These are phyloP conservation scores for Sugiyamaella xylanicola DNA, from an alignment of 1,139 yeast genomes.

Conservation along the genomic window DNA sequence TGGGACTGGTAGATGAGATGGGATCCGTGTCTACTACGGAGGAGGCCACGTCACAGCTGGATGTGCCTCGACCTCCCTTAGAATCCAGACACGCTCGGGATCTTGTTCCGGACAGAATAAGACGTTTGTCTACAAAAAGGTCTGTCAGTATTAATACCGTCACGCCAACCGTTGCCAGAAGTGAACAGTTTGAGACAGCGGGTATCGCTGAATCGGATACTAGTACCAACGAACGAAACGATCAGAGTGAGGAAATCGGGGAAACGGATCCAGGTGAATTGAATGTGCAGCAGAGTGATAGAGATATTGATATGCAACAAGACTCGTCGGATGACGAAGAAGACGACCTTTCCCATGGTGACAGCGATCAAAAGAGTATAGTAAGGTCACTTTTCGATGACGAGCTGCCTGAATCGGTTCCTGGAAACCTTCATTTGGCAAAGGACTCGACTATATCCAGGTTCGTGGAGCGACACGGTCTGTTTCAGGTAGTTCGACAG, in stretches of 20 bases:
- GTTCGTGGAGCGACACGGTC: conserved; percentile 49
- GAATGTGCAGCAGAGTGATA: too few relatives aligned
- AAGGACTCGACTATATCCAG: conserved; percentile 43
- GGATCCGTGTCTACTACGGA: background rate
- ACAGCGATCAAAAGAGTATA: conserved; percentile 10
- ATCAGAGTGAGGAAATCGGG: background rate
- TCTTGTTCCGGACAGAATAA: conserved; percentile 12
- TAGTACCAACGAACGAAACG: background rate
- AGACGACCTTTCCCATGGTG: conserved; percentile 2
- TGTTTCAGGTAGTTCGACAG: conserved; percentile 50
- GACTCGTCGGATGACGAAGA: conserved; percentile 1
- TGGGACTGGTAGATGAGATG: background rate
- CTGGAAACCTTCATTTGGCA: conserved; percentile 45
- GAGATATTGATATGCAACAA: background rate
- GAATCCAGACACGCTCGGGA: background rate
- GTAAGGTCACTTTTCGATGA: conserved; percentile 31
- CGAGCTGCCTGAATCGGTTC: conserved; percentile 37
- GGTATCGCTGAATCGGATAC: too few relatives aligned
- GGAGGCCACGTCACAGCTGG: background rate
- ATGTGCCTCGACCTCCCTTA: background rate
- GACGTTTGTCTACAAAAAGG: conserved; percentile 11
- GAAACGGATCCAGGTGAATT: too few relatives aligned
- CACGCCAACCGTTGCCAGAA: conserved; percentile 10
- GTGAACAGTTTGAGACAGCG: background rate
- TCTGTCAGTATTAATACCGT: conserved; percentile 12